A percentile compares a stretch with the other conserved stretches of the same genome.
Evolutionary conservation across 495 filamentous ascomycete genomes (phyloP).

Genomic region (Aspergillus cristatus): DNA sequence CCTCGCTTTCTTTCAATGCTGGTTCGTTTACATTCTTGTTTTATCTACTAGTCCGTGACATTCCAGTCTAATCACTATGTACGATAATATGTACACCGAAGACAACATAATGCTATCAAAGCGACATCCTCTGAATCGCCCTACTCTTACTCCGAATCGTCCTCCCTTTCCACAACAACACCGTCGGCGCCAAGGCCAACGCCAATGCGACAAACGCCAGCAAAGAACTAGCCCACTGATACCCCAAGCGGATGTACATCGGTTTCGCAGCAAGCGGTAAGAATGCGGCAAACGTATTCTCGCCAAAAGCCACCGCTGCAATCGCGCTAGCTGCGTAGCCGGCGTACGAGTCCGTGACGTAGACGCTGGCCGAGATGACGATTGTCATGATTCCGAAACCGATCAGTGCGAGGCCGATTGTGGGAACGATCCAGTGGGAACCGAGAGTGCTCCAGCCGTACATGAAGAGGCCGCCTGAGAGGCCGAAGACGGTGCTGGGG

Average conservation of each 20-base stretch:
- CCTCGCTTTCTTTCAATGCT: too few species aligned
- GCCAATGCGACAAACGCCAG: constrained; percentile 28
- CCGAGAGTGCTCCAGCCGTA: constrained; percentile 10
- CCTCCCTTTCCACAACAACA: constrained; percentile 20
- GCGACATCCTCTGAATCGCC: constrained; percentile 6
- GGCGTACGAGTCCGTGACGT: constrained; percentile 25
- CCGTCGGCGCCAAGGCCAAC: constrained; percentile 23
- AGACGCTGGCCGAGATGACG: constrained; percentile 22
- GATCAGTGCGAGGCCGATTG: constrained; percentile 11
- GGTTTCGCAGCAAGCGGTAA: constrained; percentile 31
- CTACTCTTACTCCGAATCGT: constrained; percentile 14
- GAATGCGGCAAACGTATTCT: constrained; percentile 29
- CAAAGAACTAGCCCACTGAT: constrained; percentile 36
- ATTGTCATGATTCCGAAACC: constrained; percentile 22
- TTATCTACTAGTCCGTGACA: too few species aligned
- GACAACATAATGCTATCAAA: too few species aligned
- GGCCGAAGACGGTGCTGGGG: constrained; percentile 5
- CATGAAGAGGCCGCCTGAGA: constrained; percentile 12
- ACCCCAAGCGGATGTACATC: constrained; percentile 34
- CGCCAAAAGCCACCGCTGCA: constrained; percentile 25
- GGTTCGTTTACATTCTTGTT: too few species aligned
- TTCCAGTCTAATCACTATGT: too few species aligned
- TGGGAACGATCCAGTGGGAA: constrained; percentile 17
- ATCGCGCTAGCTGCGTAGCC: constrained; percentile 27
- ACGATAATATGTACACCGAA: too few species aligned